Base-by-base conservation (phyloP, 169 alveolate species). In the Eimeria sp. region DNA sequence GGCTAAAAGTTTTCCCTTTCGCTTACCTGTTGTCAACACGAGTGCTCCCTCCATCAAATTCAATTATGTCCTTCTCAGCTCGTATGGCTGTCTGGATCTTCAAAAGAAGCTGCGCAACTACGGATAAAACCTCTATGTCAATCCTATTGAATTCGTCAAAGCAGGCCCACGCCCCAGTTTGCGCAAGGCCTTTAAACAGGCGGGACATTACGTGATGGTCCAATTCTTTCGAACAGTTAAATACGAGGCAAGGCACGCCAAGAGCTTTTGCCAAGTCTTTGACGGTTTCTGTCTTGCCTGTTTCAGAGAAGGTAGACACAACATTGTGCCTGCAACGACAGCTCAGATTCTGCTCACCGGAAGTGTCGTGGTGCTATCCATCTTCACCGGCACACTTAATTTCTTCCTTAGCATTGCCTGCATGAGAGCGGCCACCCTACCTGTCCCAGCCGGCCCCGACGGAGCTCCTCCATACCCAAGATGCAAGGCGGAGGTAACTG, bases 161-260 rank as follows among this genome's bases (percentile, higher is more conserved):
- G 94, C 99, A 99, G 77, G 99, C 99, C 99, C 99, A 99, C n/a
- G 99, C 99, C 64, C 99, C 99, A 43, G 99, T 97, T 58, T 99
- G 98, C 1, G 99, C 99, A 66, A 99, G 98, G 52, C 99, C 99
- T 94, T 98, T 98, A 98, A 99, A 99, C 96, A 99, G 98, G 95
- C 99, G 99, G 74, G 99, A 99, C 99, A 99, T 98, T 74, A 97
- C 97, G 52, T 85, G 58, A 89, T 83, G 95, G 96, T 99, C 99
- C 99, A 99, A 97, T 96, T 98, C 99, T 90, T 98, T 99, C 52
- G 99, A 98, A 90, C 99, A 99, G 97, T 99, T 98, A 97, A 99
- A 99, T 60, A 99, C 99, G 80, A 98, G 98, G 94, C 99, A 98
- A 76, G 99, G 99, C 94, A 99, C 98, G 54, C 99, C 99, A 97